Conservation (phyloP, 257 asterid genomes). For the Salvia hispanica region DNA sequence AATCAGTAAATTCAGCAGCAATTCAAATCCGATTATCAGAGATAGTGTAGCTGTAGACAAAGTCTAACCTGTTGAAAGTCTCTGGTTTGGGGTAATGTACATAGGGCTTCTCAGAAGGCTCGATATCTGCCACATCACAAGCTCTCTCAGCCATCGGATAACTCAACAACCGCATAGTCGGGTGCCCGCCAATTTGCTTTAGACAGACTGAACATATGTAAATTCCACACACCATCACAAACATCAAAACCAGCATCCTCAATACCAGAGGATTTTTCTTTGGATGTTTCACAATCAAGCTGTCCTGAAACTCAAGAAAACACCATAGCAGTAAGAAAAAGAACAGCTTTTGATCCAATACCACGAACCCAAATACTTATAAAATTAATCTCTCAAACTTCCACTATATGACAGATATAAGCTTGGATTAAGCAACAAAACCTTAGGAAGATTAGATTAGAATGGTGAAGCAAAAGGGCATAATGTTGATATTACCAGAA, state of each 20-base stretch:
- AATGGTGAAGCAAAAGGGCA: no score
- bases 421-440: constrained; percentile 5
- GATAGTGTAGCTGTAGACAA: constrained; percentile 2
- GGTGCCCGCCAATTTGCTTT: constrained; percentile 53
- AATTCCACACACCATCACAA: constrained; percentile 78
- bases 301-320: constrained; percentile 60
- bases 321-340: constrained; percentile 14
- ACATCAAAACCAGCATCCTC: constrained; percentile 73
- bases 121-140: constrained; percentile 49
- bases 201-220: constrained; percentile 74
- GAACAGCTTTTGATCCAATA: not conserved
- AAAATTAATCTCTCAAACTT: not conserved
- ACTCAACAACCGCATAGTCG: constrained; percentile 40
- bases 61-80: constrained; percentile 68
- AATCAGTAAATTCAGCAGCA: constrained; percentile 25
- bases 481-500: no score
- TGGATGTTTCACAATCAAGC: constrained; percentile 54
- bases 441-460: no score
- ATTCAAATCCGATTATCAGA: constrained; percentile 3
- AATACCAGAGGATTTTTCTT: constrained; percentile 64
- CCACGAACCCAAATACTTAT: not conserved
- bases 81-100: constrained; percentile 78
- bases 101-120: constrained; percentile 61
- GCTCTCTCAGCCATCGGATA: constrained; percentile 53
- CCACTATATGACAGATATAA: not conserved